Evolutionary conservation across 106 monocot genomes (phyloP).

Genomic region (Phalaenopsis equestris): DNA sequence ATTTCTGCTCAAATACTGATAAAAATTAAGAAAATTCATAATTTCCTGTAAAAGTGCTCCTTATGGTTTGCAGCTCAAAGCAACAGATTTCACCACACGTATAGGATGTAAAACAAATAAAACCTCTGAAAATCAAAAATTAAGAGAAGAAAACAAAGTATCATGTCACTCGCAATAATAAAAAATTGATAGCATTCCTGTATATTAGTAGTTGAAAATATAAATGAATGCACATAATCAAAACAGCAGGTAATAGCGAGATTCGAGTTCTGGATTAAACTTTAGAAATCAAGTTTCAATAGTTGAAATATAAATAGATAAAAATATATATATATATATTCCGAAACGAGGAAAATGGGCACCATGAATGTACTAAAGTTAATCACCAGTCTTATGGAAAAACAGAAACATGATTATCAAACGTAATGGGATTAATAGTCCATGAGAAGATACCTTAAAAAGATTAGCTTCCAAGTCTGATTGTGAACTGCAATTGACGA

Average conservation of each 20-base stretch:
- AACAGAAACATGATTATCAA: not conserved
- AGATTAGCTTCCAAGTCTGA: constrained; percentile 93
- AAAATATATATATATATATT: not conserved
- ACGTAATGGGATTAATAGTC: not conserved
- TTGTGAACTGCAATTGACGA: constrained; percentile 71
- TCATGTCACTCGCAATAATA: not conserved
- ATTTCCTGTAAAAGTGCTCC: not conserved
- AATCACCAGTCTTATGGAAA: not conserved
- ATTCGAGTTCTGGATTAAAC: not conserved
- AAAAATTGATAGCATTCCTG: not conserved
- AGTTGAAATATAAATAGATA: not conserved
- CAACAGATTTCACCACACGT: not conserved
- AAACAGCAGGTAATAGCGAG: not conserved
- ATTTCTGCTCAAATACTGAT: not conserved
- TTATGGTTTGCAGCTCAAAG: not conserved
- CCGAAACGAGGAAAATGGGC: not conserved
- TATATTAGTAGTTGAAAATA: not conserved
- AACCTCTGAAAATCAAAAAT: not conserved
- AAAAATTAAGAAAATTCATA: not conserved
- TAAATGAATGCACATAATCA: not conserved
- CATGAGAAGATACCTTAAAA: constrained; percentile 71
- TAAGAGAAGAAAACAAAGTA: not conserved
- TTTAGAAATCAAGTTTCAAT: not conserved
- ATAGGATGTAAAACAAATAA: not conserved
- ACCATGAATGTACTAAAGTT: not conserved